Evolutionary conservation across 768 basidiomycete genomes (phyloP).

Genomic region (Mycena latifolia): DNA sequence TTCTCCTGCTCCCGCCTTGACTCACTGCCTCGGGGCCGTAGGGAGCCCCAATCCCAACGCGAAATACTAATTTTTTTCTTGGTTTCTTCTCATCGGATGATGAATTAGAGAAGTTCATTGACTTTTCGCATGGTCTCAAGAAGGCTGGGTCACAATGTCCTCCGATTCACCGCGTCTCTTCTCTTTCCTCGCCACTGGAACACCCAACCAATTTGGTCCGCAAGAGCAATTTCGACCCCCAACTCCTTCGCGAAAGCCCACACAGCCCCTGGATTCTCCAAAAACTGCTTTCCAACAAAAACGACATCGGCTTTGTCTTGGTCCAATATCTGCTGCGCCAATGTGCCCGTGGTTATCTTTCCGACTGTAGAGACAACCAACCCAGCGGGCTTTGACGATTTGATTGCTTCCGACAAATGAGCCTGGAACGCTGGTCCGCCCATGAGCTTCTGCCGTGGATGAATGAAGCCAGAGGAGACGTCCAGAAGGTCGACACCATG

Average conservation of each 20-base stretch:
- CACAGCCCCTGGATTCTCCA: slow-evolving; percentile 68
- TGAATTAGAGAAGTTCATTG: no score
- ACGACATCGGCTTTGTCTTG: slow-evolving; percentile 72
- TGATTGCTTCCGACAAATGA: slow-evolving; percentile 64
- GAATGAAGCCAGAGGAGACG: slow-evolving; percentile 65
- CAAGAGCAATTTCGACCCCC: slow-evolving; percentile 57
- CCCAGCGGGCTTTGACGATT: slow-evolving; percentile 50
- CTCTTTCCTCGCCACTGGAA: slow-evolving; percentile 54
- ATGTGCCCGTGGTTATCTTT: slow-evolving; percentile 64
- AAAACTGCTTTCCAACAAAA: slow-evolving; percentile 65
- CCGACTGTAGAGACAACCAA: slow-evolving; percentile 52
- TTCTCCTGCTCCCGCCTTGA: no score
- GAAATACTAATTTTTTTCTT: no score
- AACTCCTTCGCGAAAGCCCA: slow-evolving; percentile 69
- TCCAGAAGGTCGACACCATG: slow-evolving; percentile 74
- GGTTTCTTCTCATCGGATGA: no score
- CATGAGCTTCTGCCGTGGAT: slow-evolving; percentile 41
- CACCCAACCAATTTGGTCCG: slow-evolving; percentile 69
- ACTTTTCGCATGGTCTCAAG: no score
- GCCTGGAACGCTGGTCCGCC: slow-evolving; percentile 16
- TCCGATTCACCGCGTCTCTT: slow-evolving; percentile 1
- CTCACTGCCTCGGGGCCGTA: no score
- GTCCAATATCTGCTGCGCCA: slow-evolving; percentile 71
- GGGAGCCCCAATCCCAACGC: no score
- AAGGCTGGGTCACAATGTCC: background rate